Evolutionary conservation across 108 stramenopile genomes (phyloP), one percentile per base, ranked within the genome.

Genomic region (Fistulifera solaris): DNA sequence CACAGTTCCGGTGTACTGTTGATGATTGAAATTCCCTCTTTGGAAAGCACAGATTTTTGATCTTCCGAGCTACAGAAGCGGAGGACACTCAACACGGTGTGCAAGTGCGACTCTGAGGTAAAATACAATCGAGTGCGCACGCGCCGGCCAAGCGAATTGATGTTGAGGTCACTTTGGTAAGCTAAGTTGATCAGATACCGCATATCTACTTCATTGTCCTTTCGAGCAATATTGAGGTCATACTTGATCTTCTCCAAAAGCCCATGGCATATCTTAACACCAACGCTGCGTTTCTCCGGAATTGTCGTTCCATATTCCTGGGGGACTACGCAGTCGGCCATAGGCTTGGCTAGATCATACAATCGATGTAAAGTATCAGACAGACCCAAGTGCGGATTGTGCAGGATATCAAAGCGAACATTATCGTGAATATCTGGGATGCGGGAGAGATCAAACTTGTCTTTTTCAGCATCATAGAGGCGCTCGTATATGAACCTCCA

Each of bases 21-120:
- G 41, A 94, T 43, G 38, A 77, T 65, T 21, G 68, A 55, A 23
- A 68, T 65, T 14, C 85, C 87, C 11, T 55, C 27, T 14, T 68
- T 46, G 5, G 83, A 88, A 11, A 89, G 43, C 25, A 84, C 69
- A 12, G 63, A 60, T 35, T 63, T 58, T 38, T 66, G 64, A 0
- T 61, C 58, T 24, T 73, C 56, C 27, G 80, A 67, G 23, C 62
- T 70, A 1, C 83, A 68, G 64, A 91, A 94, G n/a, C 97, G 67
- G 8, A 99, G 66, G 31, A 95, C 93, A 64, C 96, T 98, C 44
- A 98, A 62, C 23, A 97, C 63, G 2, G 94, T 90, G 61, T 98
- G 96, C 28, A 99, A 61, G 77, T 99, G 98, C 18, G 86, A 85
- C 73, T 99, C 98, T n/a, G 87, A 89, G 2, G 97, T 99, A 49